Base-by-base conservation (phyloP, 1,139 yeast species). In the Barnettozyma hawaiiensis region DNA sequence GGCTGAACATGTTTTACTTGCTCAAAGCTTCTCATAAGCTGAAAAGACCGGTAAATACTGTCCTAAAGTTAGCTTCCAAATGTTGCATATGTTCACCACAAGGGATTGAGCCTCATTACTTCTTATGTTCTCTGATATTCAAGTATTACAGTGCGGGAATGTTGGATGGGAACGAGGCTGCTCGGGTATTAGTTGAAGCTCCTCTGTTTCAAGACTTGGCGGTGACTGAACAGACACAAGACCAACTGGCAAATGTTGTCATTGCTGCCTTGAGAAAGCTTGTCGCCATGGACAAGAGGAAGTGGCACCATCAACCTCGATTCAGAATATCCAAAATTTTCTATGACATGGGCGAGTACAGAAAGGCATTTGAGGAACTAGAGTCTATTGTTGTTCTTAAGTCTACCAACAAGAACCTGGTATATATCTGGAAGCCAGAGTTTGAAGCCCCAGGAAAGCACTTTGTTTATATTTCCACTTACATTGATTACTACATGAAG, bases 361-460 rank as follows among this genome's bases (percentile, higher is more conserved):
- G 64, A 1, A 70, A 65, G 2, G 95, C 97, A 0, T 67, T 72
- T 41, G 75, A 74, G 12, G 86, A 82, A 49, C 76, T 92, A 76
- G 66, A 75, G 3, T 59, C 70, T 2, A 67, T 86, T 23, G 75
- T 90, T 42, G 73, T 85, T 4, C 61, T 86, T 40, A 85, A 81
- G 51, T 71, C 87, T 8, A 75, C 78, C 4, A 77, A 80, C 43
- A 86, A 90, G 55, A 76, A 82, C 7, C 71, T 94, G 35, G 78
- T 90, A 0, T 85, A 77, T 57, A 85, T 92, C 43, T 92, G 98
- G 98, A 87, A 87, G 55, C 95, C 97, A 0, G 96, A 89, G 40
- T 64, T 71, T 52, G 98, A 94, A 62, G 66, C 95, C 15, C 94
- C 97, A 0, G 99, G 99, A 0, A 86, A 85, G 53, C 97, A 92